A percentile compares a stretch with the other conserved stretches of the same genome.
These are phyloP conservation scores for Nicotiana attenuata DNA, from an alignment of 257 asterid species.

Conservation along the genomic window DNA sequence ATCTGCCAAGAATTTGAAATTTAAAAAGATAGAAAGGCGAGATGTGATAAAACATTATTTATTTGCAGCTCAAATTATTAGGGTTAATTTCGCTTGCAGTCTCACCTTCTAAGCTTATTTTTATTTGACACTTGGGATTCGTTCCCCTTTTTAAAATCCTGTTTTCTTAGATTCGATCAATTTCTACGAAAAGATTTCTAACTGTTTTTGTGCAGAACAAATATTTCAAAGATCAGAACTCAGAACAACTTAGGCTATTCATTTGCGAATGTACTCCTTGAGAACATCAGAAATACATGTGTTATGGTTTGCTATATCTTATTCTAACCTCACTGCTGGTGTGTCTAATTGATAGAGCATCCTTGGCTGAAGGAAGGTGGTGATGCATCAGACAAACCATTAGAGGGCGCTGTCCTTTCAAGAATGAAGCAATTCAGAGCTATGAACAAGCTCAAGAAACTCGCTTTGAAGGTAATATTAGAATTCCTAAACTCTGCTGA, in stretches of 20 bases:
- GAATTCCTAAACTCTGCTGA: not conserved
- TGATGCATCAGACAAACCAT: slow-evolving; percentile 78
- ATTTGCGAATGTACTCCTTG: not conserved
- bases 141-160: not conserved
- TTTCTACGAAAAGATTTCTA: not conserved
- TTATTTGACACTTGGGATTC: not conserved
- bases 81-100: not conserved
- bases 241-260: not conserved
- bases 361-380: slow-evolving; percentile 86
- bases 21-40: not conserved
- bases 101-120: not conserved
- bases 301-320: not conserved
- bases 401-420: slow-evolving; percentile 78
- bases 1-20: not conserved
- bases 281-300: not conserved
- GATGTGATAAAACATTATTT: not conserved
- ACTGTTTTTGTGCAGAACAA: not conserved
- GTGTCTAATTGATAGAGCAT: slow-evolving; percentile 47
- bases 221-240: not conserved
- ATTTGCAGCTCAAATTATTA: not conserved
- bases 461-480: slow-evolving; percentile 70
- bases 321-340: not conserved
- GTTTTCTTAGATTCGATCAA: not conserved
- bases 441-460: slow-evolving; percentile 86
- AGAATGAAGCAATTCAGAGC: slow-evolving; percentile 96